Percentiles rank a stretch among this genome's conserved stretches.
Evolutionary conservation across 768 basidiomycete genomes (phyloP).

Genomic region (Agaricus subrufescens): DNA sequence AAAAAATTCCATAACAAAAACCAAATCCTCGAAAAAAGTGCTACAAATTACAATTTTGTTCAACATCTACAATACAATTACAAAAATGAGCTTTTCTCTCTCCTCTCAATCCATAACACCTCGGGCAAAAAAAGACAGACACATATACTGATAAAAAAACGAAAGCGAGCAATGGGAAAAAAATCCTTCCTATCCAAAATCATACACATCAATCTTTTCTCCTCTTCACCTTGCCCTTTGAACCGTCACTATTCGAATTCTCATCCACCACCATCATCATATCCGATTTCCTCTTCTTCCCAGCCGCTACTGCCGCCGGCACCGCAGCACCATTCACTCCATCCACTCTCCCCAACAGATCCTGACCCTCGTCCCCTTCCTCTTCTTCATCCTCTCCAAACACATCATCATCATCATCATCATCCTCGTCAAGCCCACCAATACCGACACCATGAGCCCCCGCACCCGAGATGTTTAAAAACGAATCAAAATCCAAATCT

Average conservation of each 20-base stretch:
- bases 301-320: slow-evolving; percentile 1
- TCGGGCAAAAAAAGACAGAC: no score
- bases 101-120: no score
- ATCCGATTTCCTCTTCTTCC: slow-evolving; percentile 32
- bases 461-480: neutral
- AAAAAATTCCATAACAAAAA: no score
- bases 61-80: no score
- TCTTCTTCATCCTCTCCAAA: neutral
- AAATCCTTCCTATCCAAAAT: neutral
- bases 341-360: no score
- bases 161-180: neutral
- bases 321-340: neutral
- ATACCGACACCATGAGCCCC: neutral
- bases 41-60: no score
- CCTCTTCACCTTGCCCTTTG: slow-evolving; percentile 14
- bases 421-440: neutral
- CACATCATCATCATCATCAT: neutral
- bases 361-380: neutral
- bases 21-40: no score
- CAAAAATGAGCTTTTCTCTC: no score
- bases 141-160: neutral
- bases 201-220: slow-evolving; percentile 14
- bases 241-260: slow-evolving; percentile 9
- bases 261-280: slow-evolving; percentile 15
- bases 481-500: neutral